Conservation (phyloP, 257 asterid species). For the Solanum dulcamara region DNA sequence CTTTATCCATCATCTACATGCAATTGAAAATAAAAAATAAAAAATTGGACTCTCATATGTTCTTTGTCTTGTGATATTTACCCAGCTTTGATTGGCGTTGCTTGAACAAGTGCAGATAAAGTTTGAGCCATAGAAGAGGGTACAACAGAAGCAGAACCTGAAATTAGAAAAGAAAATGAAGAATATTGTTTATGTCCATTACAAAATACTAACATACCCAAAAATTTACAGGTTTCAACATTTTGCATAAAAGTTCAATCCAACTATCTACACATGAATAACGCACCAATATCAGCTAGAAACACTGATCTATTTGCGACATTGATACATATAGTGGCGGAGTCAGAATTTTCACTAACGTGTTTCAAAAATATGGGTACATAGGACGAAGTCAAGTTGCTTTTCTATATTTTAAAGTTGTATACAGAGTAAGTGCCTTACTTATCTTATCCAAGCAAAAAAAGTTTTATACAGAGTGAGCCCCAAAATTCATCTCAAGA, state of each 20-base stretch:
- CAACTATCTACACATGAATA: not conserved
- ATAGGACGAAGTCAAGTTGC: not conserved
- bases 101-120: constrained; percentile 80
- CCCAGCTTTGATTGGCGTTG: constrained; percentile 76
- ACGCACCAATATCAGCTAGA: not conserved
- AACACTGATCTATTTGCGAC: not conserved
- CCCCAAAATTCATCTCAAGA: not conserved
- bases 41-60: not conserved
- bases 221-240: too few species aligned
- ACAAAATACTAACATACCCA: not conserved
- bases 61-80: constrained; percentile 51
- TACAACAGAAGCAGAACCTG: constrained; percentile 69
- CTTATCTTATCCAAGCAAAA: not conserved
- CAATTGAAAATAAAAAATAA: not conserved
- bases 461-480: not conserved
- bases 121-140: constrained; percentile 85
- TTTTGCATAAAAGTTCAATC: too few species aligned
- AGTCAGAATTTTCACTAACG: too few species aligned
- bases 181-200: not conserved
- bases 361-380: too few species aligned
- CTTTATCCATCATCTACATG: not conserved
- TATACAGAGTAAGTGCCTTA: not conserved
- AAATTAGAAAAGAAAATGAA: not conserved
- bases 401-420: not conserved
- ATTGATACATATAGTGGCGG: not conserved